Evolutionary conservation across 805 yeast genomes (phyloP).

Genomic region (Candida quercuum): DNA sequence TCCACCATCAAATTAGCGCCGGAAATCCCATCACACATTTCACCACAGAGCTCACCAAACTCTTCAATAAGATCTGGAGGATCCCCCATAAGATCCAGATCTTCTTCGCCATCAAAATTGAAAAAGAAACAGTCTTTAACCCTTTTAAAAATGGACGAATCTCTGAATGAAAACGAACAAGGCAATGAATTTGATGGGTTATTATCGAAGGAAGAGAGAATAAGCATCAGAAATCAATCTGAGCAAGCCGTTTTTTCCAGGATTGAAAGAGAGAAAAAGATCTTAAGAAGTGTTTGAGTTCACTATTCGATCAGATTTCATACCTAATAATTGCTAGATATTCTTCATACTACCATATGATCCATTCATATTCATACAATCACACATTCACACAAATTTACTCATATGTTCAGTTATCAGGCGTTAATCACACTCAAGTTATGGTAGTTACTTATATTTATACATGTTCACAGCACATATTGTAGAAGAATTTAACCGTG

Average conservation of each 20-base stretch:
- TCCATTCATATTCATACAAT: too few species aligned
- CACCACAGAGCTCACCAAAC: background rate
- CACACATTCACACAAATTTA: constrained; percentile 1
- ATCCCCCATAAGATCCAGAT: constrained; percentile 23
- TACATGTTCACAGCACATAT: too few species aligned
- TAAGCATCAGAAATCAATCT: constrained; percentile 12
- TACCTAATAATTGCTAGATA: too few species aligned
- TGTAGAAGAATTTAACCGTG: too few species aligned
- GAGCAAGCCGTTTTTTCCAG: constrained; percentile 23
- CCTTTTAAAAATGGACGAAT: constrained; percentile 20
- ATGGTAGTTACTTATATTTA: too few species aligned
- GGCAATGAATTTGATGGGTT: constrained; percentile 6
- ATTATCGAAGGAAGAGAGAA: constrained; percentile 17
- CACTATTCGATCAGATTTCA: too few species aligned
- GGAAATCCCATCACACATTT: constrained; percentile 1
- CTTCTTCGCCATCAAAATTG: constrained; percentile 20
- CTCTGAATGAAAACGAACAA: constrained; percentile 6
- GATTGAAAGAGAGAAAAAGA: constrained; percentile 21
- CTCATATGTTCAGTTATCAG: too few species aligned
- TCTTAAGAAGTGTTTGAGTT: constrained; percentile 7
- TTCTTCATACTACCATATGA: too few species aligned
- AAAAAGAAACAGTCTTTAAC: constrained; percentile 25
- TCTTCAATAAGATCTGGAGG: constrained; percentile 13
- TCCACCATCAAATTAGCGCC: constrained; percentile 7
- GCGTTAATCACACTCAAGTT: background rate